Conservation (phyloP, 352 stramenopile species). For the Phytopythium mirpurense region DNA sequence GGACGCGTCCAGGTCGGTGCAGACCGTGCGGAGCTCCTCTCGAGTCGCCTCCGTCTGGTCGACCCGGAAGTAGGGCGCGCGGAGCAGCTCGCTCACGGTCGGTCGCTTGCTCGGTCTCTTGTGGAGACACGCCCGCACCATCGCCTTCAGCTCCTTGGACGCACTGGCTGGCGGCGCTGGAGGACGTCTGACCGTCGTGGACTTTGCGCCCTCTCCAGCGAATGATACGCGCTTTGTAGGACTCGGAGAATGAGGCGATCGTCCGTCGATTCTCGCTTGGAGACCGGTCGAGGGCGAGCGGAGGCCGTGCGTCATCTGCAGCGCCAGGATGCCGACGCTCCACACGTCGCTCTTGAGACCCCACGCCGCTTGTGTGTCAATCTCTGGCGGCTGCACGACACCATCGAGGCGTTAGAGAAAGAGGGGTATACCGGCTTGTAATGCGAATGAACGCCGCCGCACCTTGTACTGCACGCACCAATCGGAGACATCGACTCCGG, state of each 20-base stretch:
- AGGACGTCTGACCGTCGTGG: slow-evolving; percentile 1
- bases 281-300: neutral
- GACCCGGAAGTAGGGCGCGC: slow-evolving; percentile 51
- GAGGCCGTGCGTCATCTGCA: slow-evolving; percentile 40
- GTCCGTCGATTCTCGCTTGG: neutral
- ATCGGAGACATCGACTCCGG: slow-evolving; percentile 8
- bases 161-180: slow-evolving; percentile 34
- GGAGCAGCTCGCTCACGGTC: slow-evolving; percentile 20
- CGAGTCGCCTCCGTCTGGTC: slow-evolving; percentile 39
- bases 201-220: neutral
- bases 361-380: slow-evolving; percentile 11
- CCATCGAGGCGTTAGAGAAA: neutral
- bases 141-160: slow-evolving; percentile 37
- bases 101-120: slow-evolving; percentile 32
- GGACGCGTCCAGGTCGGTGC: slow-evolving; percentile 52
- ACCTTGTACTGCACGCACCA: slow-evolving; percentile 19
- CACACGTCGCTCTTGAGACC: slow-evolving; percentile 49
- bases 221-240: neutral
- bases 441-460: neutral
- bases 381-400: slow-evolving; percentile 19
- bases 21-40: slow-evolving; percentile 49
- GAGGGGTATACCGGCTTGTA: no score
- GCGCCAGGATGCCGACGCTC: slow-evolving; percentile 41
- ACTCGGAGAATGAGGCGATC: slow-evolving; percentile 7
- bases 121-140: slow-evolving; percentile 45